Conservation (phyloP, 2,329 filamentous ascomycete genomes). For the Hypoxylon sp. region DNA sequence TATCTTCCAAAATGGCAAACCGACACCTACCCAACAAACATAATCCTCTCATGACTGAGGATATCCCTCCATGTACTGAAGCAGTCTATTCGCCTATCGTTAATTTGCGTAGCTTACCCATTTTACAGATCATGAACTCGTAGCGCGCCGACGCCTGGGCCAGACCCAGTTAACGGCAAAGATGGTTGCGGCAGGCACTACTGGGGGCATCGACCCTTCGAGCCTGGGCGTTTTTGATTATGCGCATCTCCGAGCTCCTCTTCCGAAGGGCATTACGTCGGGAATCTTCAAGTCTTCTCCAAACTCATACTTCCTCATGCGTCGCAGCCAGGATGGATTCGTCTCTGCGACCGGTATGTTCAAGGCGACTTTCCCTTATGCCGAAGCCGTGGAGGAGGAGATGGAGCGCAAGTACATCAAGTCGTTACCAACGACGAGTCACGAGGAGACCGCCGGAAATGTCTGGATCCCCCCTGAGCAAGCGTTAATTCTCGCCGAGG, state of each 20-base stretch:
- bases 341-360: conserved; percentile 93
- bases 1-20: conserved; percentile 56
- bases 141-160: conserved; percentile 87
- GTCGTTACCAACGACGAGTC: conserved; percentile 82
- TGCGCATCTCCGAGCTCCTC: conserved; percentile 90
- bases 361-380: conserved; percentile 89
- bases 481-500: conserved; percentile 86
- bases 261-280: conserved; percentile 91
- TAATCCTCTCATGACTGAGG: conserved; percentile 77
- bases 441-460: conserved; percentile 95
- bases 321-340: conserved; percentile 86
- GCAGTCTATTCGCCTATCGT: conserved; percentile 22
- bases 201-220: conserved; percentile 79
- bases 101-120: conserved; percentile 41
- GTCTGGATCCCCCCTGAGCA: conserved; percentile 91
- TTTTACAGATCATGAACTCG: conserved; percentile 76
- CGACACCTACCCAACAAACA: conserved; percentile 71
- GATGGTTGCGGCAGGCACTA: conserved; percentile 78
- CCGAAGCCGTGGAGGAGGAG: conserved; percentile 79
- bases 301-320: conserved; percentile 97
- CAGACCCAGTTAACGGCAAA: conserved; percentile 92
- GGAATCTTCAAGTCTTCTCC: conserved; percentile 93
- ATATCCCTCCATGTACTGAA: conserved; percentile 73
- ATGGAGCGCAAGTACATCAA: conserved; percentile 88
- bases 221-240: conserved; percentile 93